Percentiles rank a stretch among this genome's conserved stretches.
Evolutionary conservation across 148 eudicot genomes (phyloP).

Genomic region (Chenopodium suecicum): DNA sequence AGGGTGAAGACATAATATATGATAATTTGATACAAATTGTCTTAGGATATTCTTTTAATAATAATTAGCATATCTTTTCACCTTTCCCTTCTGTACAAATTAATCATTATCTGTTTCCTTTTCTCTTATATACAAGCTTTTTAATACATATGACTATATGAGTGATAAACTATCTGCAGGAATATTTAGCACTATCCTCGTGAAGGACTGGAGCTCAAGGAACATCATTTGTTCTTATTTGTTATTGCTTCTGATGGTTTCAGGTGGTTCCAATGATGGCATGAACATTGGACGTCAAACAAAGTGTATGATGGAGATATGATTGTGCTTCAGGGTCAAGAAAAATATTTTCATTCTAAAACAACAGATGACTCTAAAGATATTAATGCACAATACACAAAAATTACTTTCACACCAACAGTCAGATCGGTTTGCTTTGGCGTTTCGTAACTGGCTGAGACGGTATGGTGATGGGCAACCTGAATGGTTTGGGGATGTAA

Average conservation of each 20-base stretch:
- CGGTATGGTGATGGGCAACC: slow-evolving; percentile 90
- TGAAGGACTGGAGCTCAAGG: not conserved
- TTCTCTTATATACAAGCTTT: not conserved
- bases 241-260: slow-evolving; percentile 10
- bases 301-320: slow-evolving; percentile 96
- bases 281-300: slow-evolving; percentile 97
- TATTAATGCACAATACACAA: slow-evolving; percentile 75
- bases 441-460: slow-evolving; percentile 91
- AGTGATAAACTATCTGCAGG: not conserved
- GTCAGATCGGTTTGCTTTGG: slow-evolving; percentile 92
- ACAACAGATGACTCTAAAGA: slow-evolving; percentile 58
- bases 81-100: not conserved
- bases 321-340: slow-evolving; percentile 99
- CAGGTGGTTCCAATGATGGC: slow-evolving; percentile 94
- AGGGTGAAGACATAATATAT: no score
- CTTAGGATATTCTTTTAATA: not conserved
- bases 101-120: no score
- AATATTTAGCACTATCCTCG: not conserved
- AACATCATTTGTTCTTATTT: not conserved
- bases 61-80: not conserved
- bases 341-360: slow-evolving; percentile 75
- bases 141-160: no score
- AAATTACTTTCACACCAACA: slow-evolving; percentile 95
- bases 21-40: not conserved
- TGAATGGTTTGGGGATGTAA: slow-evolving; percentile 74